A percentile compares a stretch with the other conserved stretches of the same genome.
Evolutionary conservation across 2,329 filamentous ascomycete genomes (phyloP).

Genomic region (Thielaviopsis punctulata): DNA sequence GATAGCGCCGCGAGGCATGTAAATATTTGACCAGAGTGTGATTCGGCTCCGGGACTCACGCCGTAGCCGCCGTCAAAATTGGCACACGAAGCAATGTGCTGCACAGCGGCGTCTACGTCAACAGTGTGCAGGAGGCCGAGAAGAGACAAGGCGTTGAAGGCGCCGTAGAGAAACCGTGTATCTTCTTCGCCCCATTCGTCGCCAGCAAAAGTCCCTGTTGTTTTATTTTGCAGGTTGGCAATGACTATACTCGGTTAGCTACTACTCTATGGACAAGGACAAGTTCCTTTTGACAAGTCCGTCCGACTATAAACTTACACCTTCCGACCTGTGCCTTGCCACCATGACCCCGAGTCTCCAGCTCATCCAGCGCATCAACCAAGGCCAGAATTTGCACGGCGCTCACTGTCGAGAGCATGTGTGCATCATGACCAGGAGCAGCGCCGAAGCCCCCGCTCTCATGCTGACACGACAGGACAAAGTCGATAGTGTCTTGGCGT

Average conservation of each 20-base stretch:
- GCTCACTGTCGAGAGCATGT: conserved; percentile 92
- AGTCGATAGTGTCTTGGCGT: conserved; percentile 65
- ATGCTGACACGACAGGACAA: conserved; percentile 88
- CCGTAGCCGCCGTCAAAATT: conserved; percentile 96
- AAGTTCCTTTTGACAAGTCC: too few species aligned
- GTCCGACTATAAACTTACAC: conserved; percentile 41
- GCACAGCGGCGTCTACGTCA: conserved; percentile 63
- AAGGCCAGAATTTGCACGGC: conserved; percentile 85
- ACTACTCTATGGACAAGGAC: too few species aligned
- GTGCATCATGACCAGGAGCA: conserved; percentile 83
- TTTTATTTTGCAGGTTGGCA: conserved; percentile 59
- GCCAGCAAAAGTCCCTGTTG: conserved; percentile 76
- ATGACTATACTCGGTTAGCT: conserved; percentile 40
- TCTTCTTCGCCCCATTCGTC: conserved; percentile 96
- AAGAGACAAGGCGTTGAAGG: conserved; percentile 76
- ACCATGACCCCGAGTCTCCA: conserved; percentile 54
- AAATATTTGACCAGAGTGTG: conserved; percentile 88
- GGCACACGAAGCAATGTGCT: conserved; percentile 62
- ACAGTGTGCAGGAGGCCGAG: conserved; percentile 56
- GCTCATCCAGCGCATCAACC: conserved; percentile 65
- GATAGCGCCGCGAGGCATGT: conserved; percentile 78
- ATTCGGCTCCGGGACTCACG: conserved; percentile 75
- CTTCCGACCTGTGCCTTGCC: conserved; percentile 52
- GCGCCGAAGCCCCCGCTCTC: conserved; percentile 83
- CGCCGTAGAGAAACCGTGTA: conserved; percentile 83